A percentile compares a stretch with the other conserved stretches of the same genome.
Evolutionary conservation across 345 rosid species (phyloP).

Genomic region (Hibiscus syriacus): DNA sequence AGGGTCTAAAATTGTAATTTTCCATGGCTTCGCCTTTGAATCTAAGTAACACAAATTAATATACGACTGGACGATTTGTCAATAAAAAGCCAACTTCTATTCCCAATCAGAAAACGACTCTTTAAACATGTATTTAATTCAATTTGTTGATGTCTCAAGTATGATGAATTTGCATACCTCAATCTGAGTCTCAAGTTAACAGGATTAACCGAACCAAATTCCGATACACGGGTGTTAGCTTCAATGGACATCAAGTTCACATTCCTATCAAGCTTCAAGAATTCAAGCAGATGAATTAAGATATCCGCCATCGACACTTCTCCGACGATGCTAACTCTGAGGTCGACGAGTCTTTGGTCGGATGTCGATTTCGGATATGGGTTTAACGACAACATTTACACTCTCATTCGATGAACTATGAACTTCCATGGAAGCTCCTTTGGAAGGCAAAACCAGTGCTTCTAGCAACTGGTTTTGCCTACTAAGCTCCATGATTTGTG

Average conservation of each 20-base stretch:
- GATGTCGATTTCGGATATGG: constrained; percentile 43
- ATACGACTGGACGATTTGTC: no score
- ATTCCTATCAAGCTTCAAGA: constrained; percentile 45
- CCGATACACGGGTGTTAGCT: constrained; percentile 29
- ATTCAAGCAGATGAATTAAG: constrained; percentile 51
- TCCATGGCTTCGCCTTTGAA: no score
- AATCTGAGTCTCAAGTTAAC: constrained; percentile 42
- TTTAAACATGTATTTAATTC: no score
- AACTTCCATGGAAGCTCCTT: constrained; percentile 17
- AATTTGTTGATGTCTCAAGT: no score
- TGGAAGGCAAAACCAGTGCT: constrained; percentile 25
- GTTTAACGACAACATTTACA: constrained; percentile 26
- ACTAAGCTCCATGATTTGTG: constrained; percentile 43
- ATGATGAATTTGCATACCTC: constrained; percentile 36
- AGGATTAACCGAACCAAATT: constrained; percentile 22
- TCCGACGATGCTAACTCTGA: constrained; percentile 42
- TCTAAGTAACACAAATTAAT: no score
- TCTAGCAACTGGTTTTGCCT: constrained; percentile 40
- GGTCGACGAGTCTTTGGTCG: constrained; percentile 31
- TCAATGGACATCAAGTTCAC: constrained; percentile 52
- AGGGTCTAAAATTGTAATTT: no score
- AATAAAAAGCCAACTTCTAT: no score
- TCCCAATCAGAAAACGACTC: not conserved
- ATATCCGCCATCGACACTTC: constrained; percentile 25
- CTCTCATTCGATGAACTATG: constrained; percentile 17